Evolutionary conservation across 768 basidiomycete species (phyloP), one percentile per base, ranked within the genome.

Genomic region (Tubosaeta brunneosetosa): DNA sequence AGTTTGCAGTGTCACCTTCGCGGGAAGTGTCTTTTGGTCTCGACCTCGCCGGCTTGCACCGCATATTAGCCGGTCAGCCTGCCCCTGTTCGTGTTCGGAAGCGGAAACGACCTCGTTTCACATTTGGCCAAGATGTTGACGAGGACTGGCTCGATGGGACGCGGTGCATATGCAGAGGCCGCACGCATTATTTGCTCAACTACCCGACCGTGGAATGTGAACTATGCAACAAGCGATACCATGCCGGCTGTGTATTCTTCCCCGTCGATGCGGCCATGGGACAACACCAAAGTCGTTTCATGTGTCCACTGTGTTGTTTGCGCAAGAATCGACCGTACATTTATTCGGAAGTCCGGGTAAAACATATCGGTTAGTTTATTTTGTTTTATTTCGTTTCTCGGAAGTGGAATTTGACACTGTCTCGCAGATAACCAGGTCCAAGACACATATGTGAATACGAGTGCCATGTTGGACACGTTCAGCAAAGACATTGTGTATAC

Each of bases 1-100:
- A 91, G 69, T 91, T 93, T 63, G 84, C 86, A n/a, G 85, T 93
- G 10, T 87, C 87, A 0, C 86, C 88, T 3, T 87, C 81, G 54
- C 85, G 83, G 1, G 88, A 90, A 44, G 80, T 88, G 2, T 90
- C 88, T 2, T 92, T 84, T 59, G 90, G 90, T 14, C 74, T 93
- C 26, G 88, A 92, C 65, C 78, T 91, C 19, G 88, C 90, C 36
- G 86, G 87, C 9, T 68, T 93, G 44, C 90, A 93, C 68, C 84
- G 90, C 8, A 83, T 89, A 50, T 77, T 91, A 29, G 89, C 89
- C 16, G 81, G 79, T 32, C 81, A 85, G 51, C 84, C 85, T 34
- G 61, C 69, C 55, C 66, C 77, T 48, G 65, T 74, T 57, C 74
- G 66, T 62, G 72, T 67, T 64, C 77, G 71, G 69, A 78, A 88